Conservation (phyloP, 163 green algal genomes). For the Chlamydomonas reinhardtii region DNA sequence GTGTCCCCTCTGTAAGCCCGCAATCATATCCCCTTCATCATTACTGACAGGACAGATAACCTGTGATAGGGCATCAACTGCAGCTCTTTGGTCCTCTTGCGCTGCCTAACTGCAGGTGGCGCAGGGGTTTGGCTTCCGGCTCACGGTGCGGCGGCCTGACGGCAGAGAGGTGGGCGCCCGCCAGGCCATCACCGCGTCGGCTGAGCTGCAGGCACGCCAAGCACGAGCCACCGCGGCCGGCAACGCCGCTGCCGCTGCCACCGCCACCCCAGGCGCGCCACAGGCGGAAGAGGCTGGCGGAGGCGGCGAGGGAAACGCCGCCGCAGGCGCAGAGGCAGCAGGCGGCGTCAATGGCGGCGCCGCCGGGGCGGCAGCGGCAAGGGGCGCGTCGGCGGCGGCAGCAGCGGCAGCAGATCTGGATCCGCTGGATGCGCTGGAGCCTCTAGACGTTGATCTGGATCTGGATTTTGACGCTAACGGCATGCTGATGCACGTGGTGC, state of each 20-base stretch:
- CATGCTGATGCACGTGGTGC: background rate
- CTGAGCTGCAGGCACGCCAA: background rate
- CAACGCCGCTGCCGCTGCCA: background rate
- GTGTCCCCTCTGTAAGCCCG: too few species aligned
- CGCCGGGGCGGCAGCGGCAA: background rate
- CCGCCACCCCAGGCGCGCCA: background rate
- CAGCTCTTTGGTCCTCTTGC: background rate
- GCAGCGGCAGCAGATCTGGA: background rate
- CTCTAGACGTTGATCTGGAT: slow-evolving; percentile 21
- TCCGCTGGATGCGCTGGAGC: background rate
- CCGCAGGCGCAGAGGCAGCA: background rate
- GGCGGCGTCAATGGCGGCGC: background rate
- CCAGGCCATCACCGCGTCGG: slow-evolving; percentile 4
- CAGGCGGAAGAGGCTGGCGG: background rate
- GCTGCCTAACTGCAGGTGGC: background rate
- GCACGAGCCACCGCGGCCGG: background rate
- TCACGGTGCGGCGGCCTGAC: slow-evolving; percentile 11
- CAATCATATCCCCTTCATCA: too few species aligned
- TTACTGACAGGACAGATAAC: too few species aligned
- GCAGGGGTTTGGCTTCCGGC: slow-evolving; percentile 33
- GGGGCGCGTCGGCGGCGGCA: background rate
- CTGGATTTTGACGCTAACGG: background rate
- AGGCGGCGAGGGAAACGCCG: background rate
- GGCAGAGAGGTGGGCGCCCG: slow-evolving; percentile 8
- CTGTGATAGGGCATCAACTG: too few species aligned